Conservation (phyloP, 108 stramenopile species). For the Nitzschia sp. region DNA sequence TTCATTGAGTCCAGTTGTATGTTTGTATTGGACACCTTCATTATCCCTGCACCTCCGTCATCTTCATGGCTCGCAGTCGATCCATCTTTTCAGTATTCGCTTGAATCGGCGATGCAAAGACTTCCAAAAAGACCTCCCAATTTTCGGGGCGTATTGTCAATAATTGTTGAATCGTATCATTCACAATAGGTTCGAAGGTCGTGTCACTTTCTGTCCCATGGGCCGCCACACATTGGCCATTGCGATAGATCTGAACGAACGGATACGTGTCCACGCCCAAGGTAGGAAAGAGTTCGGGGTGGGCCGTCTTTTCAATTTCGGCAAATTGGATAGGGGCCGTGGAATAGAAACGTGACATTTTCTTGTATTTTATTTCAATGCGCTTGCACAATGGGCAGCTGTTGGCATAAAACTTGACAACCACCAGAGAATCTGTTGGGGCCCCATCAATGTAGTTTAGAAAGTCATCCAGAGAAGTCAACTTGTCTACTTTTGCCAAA, state of each 20-base stretch:
- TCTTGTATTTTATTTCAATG: slow-evolving; percentile 15
- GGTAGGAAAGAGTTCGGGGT: slow-evolving; percentile 7
- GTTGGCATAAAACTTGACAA: slow-evolving; percentile 15
- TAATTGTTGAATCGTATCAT: slow-evolving; percentile 14
- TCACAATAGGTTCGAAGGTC: slow-evolving; percentile 6
- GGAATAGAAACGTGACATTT: slow-evolving; percentile 1
- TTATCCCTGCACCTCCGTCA: neutral
- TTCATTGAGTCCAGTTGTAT: neutral
- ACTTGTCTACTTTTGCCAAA: neutral
- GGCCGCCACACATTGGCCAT: slow-evolving; percentile 9
- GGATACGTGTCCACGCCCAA: slow-evolving; percentile 5
- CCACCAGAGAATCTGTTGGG: slow-evolving; percentile 4
- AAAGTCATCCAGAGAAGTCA: slow-evolving; percentile 4
- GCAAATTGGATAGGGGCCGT: slow-evolving; percentile 17
- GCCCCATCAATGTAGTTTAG: slow-evolving; percentile 10
- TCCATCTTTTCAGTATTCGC: neutral
- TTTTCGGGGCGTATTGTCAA: neutral
- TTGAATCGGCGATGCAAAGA: slow-evolving; percentile 6
- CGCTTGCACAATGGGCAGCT: slow-evolving; percentile 12
- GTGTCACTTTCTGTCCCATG: slow-evolving; percentile 10
- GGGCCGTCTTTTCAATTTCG: slow-evolving; percentile 18
- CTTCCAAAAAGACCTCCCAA: slow-evolving; percentile 8
- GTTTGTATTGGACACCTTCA: neutral
- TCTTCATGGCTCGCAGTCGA: neutral
- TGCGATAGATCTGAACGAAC: slow-evolving; percentile 11